Evolutionary conservation across 164 flowering plant genomes (phyloP), one percentile per base, ranked within the genome.

Genomic region (Macadamia integrifolia): DNA sequence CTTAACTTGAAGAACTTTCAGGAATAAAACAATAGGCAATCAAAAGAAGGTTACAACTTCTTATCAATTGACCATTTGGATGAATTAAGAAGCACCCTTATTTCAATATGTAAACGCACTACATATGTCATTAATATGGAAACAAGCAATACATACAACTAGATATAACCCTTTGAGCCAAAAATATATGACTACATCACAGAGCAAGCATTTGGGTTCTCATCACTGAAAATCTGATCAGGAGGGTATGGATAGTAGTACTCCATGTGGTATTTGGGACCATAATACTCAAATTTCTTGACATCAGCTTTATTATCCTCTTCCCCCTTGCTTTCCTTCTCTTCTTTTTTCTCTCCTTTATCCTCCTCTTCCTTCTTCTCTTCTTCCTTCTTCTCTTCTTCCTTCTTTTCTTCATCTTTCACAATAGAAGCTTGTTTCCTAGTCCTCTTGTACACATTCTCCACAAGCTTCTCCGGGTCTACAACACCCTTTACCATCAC

Each of bases 401-500:
- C 81, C 31, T 86, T 72, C 69, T 81, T 62, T 32, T 81, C 81
- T 40, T 81, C 86, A 0, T 80, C 80, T 43, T 71, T 66, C 64
- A 93, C 87, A 10, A 93, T 71, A 14, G 81, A 74, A 1, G 82
- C 95, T 53, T 79, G 88, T 72, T 83, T 93, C 61, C 78, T 64
- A 12, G 91, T 89, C 71, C 68, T 85, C 80, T 81, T 90, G 81
- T 80, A 77, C 71, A 93, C 87, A 3, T 80, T 71, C 30, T 83
- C 79, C 6, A 83, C 90, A 2, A 93, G 80, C 79, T 78, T 83
- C 10, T 72, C 62, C 11, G 91, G 91, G 60, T 89, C 91, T 1
- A 93, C 15, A 0, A 85, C 76, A 0, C 98, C 97, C 74, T 85
- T 91, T 67, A 93, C 96, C 0, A 61, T 75, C 35, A 87, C 89